Evolutionary conservation across 2,329 filamentous ascomycete genomes (phyloP), one percentile per base, ranked within the genome.

Genomic region (Clarireedia hainanense): DNA sequence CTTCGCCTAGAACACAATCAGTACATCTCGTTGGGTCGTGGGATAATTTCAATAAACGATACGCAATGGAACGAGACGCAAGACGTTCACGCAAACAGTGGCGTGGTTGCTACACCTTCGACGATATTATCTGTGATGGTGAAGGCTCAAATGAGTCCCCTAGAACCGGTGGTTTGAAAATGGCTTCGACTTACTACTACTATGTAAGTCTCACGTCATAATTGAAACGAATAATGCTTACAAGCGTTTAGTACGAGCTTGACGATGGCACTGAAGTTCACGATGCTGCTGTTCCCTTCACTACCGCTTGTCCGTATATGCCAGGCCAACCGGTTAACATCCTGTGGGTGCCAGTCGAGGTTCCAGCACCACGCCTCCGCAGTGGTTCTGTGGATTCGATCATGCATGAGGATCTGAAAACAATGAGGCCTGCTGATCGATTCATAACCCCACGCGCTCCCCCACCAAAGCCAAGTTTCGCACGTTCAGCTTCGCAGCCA

Each of bases 111-210:
- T 88, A 94, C 74, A 82, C 82, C 39, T 96, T 96, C 72, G 83
- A 86, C 60, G 84, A 94, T 70, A 94, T 95, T 67, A 84, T 89
- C 64, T 90, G 85, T 65, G 89, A 95, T 71, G 89, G 90, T 56
- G 69, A 76, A 49, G 71, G 75, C 48, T 70, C 74, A 63, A 76
- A 74, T 51, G 71, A 71, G 24, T 73, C 76, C 36, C 82, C 81
- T 64, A 81, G 89, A 64, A 81, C 81, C 63, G 91, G 91, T 57
- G 91, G 88, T 52, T 78, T 96, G 61, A 94, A 87, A 71, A 96
- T 96, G 88, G 91, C 91, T 46, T 84, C 87, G 58, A 94, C 86
- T 15, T 96, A 96, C 72, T 96, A 92, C 80, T 97, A 95, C 76
- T 96, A 94, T 73, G 90, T 95, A 76, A 73, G 88, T 78, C 47